Evolutionary conservation across 2,329 filamentous ascomycete genomes (phyloP).

Genomic region (Ceratocystis lukuohia): DNA sequence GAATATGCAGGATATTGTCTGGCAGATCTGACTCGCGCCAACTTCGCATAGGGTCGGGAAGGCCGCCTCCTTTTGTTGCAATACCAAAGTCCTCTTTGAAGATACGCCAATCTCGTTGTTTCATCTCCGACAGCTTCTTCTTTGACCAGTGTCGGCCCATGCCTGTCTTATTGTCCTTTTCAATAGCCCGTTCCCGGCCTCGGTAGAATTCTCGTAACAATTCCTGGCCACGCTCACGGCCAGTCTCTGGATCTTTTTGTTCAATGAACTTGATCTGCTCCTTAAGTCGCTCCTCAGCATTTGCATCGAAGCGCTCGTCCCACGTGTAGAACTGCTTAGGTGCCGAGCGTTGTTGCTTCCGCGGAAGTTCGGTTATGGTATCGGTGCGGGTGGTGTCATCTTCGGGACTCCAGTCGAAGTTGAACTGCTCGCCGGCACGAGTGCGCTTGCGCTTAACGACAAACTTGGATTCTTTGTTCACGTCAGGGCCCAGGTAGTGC

Average conservation of each 20-base stretch:
- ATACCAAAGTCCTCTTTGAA: conserved; percentile 99
- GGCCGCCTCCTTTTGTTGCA: conserved; percentile 75
- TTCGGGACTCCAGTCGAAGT: conserved; percentile 92
- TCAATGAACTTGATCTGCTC: conserved; percentile 57
- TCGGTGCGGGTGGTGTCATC: conserved; percentile 65
- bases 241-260: conserved; percentile 62
- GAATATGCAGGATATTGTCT: conserved; percentile 61
- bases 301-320: conserved; percentile 39
- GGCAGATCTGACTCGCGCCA: conserved; percentile 82
- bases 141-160: conserved; percentile 93
- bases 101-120: conserved; percentile 95
- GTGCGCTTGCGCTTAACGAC: conserved; percentile 92
- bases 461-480: conserved; percentile 70
- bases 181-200: conserved; percentile 46
- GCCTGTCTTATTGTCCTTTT: conserved; percentile 56
- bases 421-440: conserved; percentile 92
- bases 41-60: conserved; percentile 91
- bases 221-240: conserved; percentile 60
- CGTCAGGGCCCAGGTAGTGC: conserved; percentile 82
- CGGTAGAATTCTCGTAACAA: conserved; percentile 72
- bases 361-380: conserved; percentile 9
- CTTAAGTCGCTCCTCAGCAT: conserved; percentile 40
- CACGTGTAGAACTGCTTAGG: conserved; percentile 57
- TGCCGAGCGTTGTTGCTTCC: conserved; percentile 15
- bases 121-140: conserved; percentile 86